Percentiles rank a stretch among this genome's conserved stretches.
phyloP scores from a whole-genome alignment of 2,329 filamentous ascomycete genomes.

The Nemania sp. region DNA sequence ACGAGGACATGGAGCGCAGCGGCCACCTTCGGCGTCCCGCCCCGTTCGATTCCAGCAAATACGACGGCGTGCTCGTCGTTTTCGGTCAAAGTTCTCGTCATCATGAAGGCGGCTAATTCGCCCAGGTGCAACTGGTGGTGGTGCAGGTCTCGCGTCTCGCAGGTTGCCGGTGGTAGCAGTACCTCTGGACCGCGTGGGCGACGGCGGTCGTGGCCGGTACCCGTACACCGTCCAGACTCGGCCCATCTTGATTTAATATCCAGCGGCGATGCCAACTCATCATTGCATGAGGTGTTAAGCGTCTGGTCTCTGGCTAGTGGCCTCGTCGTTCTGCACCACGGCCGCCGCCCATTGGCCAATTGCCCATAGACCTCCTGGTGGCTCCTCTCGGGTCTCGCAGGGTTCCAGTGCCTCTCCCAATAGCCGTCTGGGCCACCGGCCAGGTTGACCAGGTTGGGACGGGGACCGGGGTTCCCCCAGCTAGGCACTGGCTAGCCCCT shows the following conservation, averaged over 20 bases:
- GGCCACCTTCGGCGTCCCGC: conserved; percentile 26
- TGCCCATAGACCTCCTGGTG: conserved; percentile 35
- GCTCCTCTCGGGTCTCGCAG: conserved; percentile 40
- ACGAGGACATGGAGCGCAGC: conserved; percentile 13
- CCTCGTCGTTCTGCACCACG: conserved; percentile 41
- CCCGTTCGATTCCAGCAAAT: conserved; percentile 29
- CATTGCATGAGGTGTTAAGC: conserved; percentile 66
- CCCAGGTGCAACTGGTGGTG: conserved; percentile 36
- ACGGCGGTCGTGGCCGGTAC: conserved; percentile 33
- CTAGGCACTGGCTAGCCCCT: conserved; percentile 32
- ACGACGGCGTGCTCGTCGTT: conserved; percentile 31
- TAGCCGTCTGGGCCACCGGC: conserved; percentile 36
- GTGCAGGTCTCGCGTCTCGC: conserved; percentile 30
- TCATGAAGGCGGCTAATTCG: conserved; percentile 34
- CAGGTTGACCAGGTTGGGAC: conserved; percentile 32
- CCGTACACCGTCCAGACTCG: conserved; percentile 39
- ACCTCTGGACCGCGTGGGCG: conserved; percentile 30
- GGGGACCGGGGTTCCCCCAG: conserved; percentile 35
- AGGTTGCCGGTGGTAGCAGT: conserved; percentile 37
- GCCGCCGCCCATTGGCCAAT: conserved; percentile 34
- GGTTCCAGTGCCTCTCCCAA: conserved; percentile 32
- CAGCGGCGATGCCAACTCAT: conserved; percentile 75
- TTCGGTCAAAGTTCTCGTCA: conserved; percentile 35
- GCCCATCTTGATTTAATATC: conserved; percentile 58
- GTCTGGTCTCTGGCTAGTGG: conserved; percentile 48